These are phyloP conservation scores for Ceratocystis cubensis DNA, from an alignment of 2,329 filamentous ascomycete species.

Conservation along the genomic window DNA sequence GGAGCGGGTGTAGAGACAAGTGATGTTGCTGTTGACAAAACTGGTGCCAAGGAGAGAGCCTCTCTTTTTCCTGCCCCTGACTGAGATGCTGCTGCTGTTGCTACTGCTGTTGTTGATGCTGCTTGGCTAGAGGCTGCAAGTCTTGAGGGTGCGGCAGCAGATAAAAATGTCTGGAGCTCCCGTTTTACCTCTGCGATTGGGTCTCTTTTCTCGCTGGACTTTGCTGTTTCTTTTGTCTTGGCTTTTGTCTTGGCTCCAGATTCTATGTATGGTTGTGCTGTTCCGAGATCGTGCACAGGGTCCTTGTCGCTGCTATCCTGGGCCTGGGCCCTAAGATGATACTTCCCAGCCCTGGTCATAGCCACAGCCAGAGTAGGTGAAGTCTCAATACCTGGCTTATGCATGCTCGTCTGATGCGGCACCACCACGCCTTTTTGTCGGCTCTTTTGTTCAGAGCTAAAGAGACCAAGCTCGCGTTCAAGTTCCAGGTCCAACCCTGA, in stretches of 20 bases:
- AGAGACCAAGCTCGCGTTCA: slow-evolving; percentile 5
- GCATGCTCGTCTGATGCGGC: neutral
- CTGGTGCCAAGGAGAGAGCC: neutral
- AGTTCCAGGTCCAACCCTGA: neutral
- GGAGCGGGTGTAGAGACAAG: neutral
- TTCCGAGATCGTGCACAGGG: slow-evolving; percentile 12
- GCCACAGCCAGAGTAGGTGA: neutral
- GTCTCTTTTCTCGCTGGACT: neutral
- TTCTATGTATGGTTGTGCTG: neutral
- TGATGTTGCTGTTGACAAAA: neutral
- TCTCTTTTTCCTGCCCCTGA: neutral
- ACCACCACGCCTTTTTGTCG: neutral
- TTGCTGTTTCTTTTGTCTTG: slow-evolving; percentile 5
- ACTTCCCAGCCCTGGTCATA: slow-evolving; percentile 9
- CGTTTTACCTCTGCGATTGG: neutral
- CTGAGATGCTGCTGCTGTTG: neutral
- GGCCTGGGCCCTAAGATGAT: slow-evolving; percentile 9
- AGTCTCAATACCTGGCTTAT: neutral
- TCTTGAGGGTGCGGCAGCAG: neutral
- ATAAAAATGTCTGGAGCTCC: neutral
- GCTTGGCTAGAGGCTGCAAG: neutral
- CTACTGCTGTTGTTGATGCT: neutral
- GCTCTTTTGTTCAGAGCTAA: neutral
- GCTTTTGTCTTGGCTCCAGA: slow-evolving; percentile 9
- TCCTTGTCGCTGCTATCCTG: slow-evolving; percentile 3